Evolutionary conservation across 2,329 filamentous ascomycete species (phyloP).

Genomic region (Pseudocercospora crystallina): DNA sequence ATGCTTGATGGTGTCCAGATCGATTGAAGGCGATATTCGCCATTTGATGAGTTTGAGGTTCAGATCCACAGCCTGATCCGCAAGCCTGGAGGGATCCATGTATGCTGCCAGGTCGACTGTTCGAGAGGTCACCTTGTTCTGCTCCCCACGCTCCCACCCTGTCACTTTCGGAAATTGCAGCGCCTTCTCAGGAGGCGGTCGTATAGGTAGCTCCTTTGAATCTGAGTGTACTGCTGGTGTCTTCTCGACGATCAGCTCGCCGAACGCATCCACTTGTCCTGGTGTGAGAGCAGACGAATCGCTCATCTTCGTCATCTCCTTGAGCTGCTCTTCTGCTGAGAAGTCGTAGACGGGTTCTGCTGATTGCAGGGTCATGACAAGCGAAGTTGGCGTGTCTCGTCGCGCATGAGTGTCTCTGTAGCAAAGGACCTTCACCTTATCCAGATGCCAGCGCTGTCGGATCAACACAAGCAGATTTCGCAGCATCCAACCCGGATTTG

Average conservation of each 20-base stretch:
- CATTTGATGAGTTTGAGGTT: slow-evolving; percentile 99
- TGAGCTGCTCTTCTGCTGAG: slow-evolving; percentile 21
- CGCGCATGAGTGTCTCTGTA: slow-evolving; percentile 80
- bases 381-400: slow-evolving; percentile 77
- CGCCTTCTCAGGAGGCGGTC: slow-evolving; percentile 39
- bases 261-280: slow-evolving; percentile 32
- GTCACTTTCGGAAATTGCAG: slow-evolving; percentile 71
- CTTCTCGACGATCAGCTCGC: slow-evolving; percentile 31
- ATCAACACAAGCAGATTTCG: slow-evolving; percentile 85
- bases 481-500: slow-evolving; percentile 88
- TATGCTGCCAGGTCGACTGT: slow-evolving; percentile 84
- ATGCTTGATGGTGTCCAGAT: slow-evolving; percentile 84
- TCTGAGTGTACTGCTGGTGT: slow-evolving; percentile 3
- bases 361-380: slow-evolving; percentile 69
- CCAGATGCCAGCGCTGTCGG: slow-evolving; percentile 74
- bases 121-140: slow-evolving; percentile 74
- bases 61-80: slow-evolving; percentile 91
- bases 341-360: slow-evolving; percentile 42
- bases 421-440: slow-evolving; percentile 78
- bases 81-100: slow-evolving; percentile 84
- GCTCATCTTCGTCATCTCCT: slow-evolving; percentile 27
- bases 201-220: slow-evolving; percentile 17
- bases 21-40: slow-evolving; percentile 84
- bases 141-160: slow-evolving; percentile 86
- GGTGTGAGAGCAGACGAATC: slow-evolving; percentile 30